Evolutionary conservation across 371 early-diverging fungal genomes (phyloP).

Genomic region (Actinomortierella wolfii): DNA sequence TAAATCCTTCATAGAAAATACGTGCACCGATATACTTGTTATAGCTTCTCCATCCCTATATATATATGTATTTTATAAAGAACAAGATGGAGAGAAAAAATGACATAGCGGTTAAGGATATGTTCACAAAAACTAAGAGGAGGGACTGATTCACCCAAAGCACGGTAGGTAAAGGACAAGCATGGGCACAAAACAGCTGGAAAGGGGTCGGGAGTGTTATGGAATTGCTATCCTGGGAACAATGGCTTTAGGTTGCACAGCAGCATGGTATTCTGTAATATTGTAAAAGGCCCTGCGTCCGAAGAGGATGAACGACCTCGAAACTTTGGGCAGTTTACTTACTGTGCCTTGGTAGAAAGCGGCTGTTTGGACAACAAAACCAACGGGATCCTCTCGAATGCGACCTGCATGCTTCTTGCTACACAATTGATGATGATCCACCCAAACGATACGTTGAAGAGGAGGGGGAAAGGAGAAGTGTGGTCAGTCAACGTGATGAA

Average conservation of each 20-base stretch:
- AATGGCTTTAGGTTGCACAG: not conserved
- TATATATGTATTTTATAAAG: not conserved
- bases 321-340: no score
- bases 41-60: constrained; percentile 82
- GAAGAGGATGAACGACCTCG: no score
- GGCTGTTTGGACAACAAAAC: constrained; percentile 72
- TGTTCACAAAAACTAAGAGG: no score
- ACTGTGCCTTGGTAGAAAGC: constrained; percentile 75
- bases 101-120: no score
- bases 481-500: not conserved
- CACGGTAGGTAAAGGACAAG: no score
- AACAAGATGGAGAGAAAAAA: no score
- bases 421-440: not conserved
- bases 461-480: not conserved
- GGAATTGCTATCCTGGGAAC: no score
- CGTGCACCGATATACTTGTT: constrained; percentile 78
- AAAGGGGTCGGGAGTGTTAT: no score
- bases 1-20: constrained; percentile 72
- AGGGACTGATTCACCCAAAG: no score
- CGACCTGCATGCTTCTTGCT: constrained; percentile 68
- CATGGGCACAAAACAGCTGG: no score
- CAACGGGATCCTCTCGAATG: constrained; percentile 79
- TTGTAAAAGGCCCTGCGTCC: not conserved
- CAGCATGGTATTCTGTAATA: constrained; percentile 2
- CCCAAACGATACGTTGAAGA: not conserved